A percentile compares a stretch with the other conserved stretches of the same genome.
Conservation (phyloP, 805 yeast genomes). For the Kluyveromyces nonfermentans region DNA sequence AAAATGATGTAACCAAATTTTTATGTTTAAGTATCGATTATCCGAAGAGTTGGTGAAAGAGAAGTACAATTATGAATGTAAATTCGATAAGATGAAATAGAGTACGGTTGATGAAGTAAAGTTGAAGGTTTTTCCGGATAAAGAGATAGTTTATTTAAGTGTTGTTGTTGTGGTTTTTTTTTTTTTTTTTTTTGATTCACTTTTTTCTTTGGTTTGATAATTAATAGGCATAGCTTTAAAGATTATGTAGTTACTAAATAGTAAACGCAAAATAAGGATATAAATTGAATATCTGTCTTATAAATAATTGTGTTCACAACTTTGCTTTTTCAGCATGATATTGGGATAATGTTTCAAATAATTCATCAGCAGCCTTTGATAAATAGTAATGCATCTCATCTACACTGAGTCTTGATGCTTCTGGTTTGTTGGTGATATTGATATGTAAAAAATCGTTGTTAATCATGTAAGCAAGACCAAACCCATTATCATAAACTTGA, state of each 20-base stretch:
- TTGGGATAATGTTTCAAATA: constrained; percentile 49
- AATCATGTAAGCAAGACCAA: constrained; percentile 89
- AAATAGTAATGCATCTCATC: constrained; percentile 54
- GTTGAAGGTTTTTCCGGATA: no score
- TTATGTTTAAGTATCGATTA: no score
- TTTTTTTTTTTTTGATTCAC: no score
- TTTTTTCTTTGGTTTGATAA: no score
- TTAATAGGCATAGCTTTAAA: neutral
- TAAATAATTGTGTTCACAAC: constrained; percentile 3
- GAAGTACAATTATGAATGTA: no score
- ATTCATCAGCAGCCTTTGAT: constrained; percentile 70
- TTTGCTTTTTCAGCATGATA: constrained; percentile 10
- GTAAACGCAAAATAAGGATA: neutral
- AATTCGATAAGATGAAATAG: no score
- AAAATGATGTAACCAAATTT: no score
- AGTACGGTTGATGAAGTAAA: no score
- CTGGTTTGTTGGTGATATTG: constrained; percentile 61
- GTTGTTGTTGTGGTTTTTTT: no score
- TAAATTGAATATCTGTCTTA: neutral
- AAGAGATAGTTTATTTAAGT: no score
- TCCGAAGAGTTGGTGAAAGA: no score
- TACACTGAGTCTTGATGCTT: constrained; percentile 20
- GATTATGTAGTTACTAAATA: neutral
- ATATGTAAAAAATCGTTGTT: constrained; percentile 78
- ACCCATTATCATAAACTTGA: constrained; percentile 88